Base-by-base conservation (phyloP, 2,329 filamentous ascomycete species). In the Incumbomyces delicatus region DNA sequence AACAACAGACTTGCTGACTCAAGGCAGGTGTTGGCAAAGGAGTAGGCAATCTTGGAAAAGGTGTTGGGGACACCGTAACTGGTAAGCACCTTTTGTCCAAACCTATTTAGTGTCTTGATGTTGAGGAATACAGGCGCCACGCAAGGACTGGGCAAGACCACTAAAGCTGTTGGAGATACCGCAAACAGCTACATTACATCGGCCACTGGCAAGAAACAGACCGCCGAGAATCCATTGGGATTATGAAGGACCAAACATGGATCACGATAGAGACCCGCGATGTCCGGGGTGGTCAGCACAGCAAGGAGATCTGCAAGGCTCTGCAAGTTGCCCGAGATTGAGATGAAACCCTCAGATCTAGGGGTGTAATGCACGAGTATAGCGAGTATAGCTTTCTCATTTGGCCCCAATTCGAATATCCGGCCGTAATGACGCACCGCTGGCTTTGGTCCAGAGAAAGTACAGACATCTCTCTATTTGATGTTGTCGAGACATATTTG, bases 1-100 rank as follows among this genome's bases (percentile, higher is more conserved):
- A 14, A 6, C 6, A 13, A 27, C 5, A 27, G 10, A 3, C 7
- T 13, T 12, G 16, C 20, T 41, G 20, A 41, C 18, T n/a, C 12
- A 27, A 6, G 22, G 17, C 29, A 41, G 38, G 38, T 7, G 34
- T 46, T 30, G 43, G 43, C 17, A 27, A 46, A 10, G 36, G 34
- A 6, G 43, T 40, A 20, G 29, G 34, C 22, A 33, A 17, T 4
- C 16, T 46, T 6, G 43, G 44, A 7, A 34, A 41, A 14, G 44
- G 44, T 6, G 44, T 46, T n/a, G 44, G 44, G 7, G 31, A 46
- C 12, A 46, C 44, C 13, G 44, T 46, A 7, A 29, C 44, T 12
- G 34, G 43, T 45, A 35, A 27, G 41, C 10, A 3, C 17, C 27
- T n/a, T 13, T 18, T 18, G 12, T 22, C 20, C 11, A 3, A 22